Conservation (phyloP, 106 monocot species). For the Alisma plantagoaquatica region DNA sequence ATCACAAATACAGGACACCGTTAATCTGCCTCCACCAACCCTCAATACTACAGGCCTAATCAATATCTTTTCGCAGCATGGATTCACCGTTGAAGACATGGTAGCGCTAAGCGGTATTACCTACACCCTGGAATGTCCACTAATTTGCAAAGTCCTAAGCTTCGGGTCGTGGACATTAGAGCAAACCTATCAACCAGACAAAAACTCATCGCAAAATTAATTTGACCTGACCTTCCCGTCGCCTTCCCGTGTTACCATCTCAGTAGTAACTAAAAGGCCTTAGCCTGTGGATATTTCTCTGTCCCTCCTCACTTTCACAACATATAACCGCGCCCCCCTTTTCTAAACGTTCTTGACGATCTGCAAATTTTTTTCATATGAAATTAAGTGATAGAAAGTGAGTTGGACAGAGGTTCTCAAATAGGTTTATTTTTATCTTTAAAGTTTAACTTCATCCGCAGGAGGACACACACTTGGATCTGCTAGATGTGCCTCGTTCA, state of each 20-base stretch:
- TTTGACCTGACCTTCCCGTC: no score
- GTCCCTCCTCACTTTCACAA: no score
- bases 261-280: no score
- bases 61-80: slow-evolving; percentile 41
- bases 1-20: slow-evolving; percentile 50
- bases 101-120: slow-evolving; percentile 51
- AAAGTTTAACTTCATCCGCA: not conserved
- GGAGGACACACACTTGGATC: slow-evolving; percentile 59
- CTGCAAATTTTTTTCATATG: not conserved
- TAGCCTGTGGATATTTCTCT: no score
- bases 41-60: slow-evolving; percentile 46
- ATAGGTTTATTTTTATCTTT: not conserved
- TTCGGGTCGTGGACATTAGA: not conserved
- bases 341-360: not conserved
- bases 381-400: not conserved
- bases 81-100: slow-evolving; percentile 42
- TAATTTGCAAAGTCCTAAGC: not conserved
- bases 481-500: slow-evolving; percentile 49
- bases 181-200: no score
- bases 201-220: no score
- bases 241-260: no score
- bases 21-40: slow-evolving; percentile 39
- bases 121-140: not conserved
- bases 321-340: no score
- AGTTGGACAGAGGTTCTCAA: not conserved